Evolutionary conservation across 345 rosid genomes (phyloP).

Genomic region (Brassica juncea): DNA sequence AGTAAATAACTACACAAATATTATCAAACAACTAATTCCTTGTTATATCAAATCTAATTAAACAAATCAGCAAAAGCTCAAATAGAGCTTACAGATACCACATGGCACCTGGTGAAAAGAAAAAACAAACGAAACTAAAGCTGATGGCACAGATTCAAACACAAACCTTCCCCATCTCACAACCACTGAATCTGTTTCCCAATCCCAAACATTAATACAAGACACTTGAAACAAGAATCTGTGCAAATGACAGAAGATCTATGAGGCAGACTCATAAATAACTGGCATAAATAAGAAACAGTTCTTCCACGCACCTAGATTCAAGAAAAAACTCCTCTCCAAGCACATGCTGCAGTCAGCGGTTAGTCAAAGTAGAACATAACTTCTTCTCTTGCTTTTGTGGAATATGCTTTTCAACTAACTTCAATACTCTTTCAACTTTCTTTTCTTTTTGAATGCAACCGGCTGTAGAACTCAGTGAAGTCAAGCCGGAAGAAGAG

Average conservation of each 20-base stretch:
- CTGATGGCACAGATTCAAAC: conserved; percentile 22
- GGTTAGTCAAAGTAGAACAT: conserved; percentile 33
- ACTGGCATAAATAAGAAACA: conserved; percentile 6
- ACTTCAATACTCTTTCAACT: conserved; percentile 21
- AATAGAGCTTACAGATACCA: conserved; percentile 18
- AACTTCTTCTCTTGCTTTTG: conserved; percentile 27
- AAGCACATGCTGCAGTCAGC: conserved; percentile 33
- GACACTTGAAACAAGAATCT: conserved; percentile 18
- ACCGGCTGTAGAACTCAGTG: conserved; percentile 84
- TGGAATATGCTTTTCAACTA: conserved; percentile 33
- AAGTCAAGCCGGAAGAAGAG: conserved; percentile 93
- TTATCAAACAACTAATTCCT: too few relatives aligned
- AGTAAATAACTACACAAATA: background rate
- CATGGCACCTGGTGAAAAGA: background rate
- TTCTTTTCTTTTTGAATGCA: conserved; percentile 49
- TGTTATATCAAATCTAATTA: too few relatives aligned
- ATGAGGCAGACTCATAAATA: conserved; percentile 10
- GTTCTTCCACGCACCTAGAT: conserved; percentile 30
- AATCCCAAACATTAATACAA: conserved; percentile 22
- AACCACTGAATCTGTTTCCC: conserved; percentile 28
- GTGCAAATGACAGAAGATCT: conserved; percentile 2
- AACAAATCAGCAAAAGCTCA: conserved; percentile 26
- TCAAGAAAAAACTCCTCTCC: conserved; percentile 23
- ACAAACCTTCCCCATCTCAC: conserved; percentile 30
- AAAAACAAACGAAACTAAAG: too few relatives aligned